phyloP scores from a whole-genome alignment of 148 eudicot genomes.

The Rhododendron simsii region DNA sequence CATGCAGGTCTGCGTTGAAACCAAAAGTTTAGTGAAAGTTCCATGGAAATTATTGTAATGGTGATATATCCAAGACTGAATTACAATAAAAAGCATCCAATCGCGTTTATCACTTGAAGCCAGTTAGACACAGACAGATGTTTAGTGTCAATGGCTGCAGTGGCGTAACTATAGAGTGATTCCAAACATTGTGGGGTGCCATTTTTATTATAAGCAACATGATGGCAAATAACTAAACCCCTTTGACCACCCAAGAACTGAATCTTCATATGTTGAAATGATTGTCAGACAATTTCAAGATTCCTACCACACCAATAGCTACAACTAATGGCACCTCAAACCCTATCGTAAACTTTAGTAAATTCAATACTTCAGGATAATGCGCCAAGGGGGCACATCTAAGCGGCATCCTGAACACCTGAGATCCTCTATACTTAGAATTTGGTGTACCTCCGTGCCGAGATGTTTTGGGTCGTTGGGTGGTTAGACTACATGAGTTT shows the following conservation, averaged over 20 bases:
- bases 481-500: background rate
- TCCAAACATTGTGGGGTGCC: background rate
- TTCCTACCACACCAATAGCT: background rate
- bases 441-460: background rate
- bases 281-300: background rate
- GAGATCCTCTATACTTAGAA: background rate
- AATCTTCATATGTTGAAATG: background rate
- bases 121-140: background rate
- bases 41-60: background rate
- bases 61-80: background rate
- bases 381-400: background rate
- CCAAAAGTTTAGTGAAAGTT: background rate
- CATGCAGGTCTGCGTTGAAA: constrained; percentile 66
- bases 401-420: background rate
- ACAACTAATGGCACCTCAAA: background rate
- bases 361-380: background rate
- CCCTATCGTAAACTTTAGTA: background rate
- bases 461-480: background rate
- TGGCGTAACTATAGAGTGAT: background rate
- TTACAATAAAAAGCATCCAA: background rate
- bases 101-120: background rate
- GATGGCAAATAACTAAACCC: background rate
- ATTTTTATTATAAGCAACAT: background rate
- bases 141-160: background rate
- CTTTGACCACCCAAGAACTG: background rate